Percentiles rank a stretch among this genome's conserved stretches.
Evolutionary conservation across 2,329 filamentous ascomycete species (phyloP).

Genomic region (Xylariaceae sp.): DNA sequence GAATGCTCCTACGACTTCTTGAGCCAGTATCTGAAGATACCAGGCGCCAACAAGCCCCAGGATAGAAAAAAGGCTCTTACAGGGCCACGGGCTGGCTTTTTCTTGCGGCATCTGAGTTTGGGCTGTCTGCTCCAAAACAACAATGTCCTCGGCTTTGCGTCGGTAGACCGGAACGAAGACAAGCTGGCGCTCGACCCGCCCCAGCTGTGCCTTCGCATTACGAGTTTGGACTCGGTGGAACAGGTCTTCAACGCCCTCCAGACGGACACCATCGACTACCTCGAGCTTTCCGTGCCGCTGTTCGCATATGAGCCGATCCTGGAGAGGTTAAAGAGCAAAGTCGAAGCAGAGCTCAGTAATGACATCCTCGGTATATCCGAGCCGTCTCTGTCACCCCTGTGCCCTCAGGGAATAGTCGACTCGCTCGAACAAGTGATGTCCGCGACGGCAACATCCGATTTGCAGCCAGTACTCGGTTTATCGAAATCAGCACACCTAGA

Average conservation of each 20-base stretch:
- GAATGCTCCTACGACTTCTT: no score
- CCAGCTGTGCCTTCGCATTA: no score
- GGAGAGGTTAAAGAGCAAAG: constrained; percentile 49
- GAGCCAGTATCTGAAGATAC: no score
- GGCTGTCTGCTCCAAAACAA: no score
- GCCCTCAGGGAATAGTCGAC: not conserved
- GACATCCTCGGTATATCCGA: no score
- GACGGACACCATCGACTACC: constrained; percentile 30
- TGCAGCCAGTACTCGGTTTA: not conserved
- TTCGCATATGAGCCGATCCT: constrained; percentile 65
- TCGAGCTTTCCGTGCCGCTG: constrained; percentile 54
- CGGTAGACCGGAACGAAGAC: no score
- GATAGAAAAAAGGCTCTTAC: no score
- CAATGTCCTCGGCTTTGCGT: no score
- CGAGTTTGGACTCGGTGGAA: constrained; percentile 25
- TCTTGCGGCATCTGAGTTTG: no score
- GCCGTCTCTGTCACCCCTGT: not conserved
- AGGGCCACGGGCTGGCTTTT: no score
- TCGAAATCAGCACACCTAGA: constrained; percentile 15
- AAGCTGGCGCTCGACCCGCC: no score
- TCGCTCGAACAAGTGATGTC: not conserved
- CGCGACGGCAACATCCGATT: not conserved
- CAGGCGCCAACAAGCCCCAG: no score
- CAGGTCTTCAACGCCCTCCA: not conserved
- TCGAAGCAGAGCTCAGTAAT: constrained; percentile 46